Base-by-base conservation (phyloP, 1,139 yeast genomes). In the Taphrina pruni region DNA sequence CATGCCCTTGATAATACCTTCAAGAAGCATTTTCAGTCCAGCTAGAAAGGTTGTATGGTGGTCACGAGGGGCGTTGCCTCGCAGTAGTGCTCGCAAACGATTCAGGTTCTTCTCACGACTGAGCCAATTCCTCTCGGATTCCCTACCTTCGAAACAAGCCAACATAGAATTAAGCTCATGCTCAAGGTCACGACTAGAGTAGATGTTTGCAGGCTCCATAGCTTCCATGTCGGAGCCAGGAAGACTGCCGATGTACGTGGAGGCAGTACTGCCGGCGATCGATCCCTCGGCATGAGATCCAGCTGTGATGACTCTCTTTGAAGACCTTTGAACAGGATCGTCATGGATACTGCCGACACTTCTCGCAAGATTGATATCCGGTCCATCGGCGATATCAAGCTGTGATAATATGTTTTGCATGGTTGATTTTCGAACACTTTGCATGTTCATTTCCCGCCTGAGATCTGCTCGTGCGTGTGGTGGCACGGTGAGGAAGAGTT, bases 91-190 rank as follows among this genome's bases (percentile, higher is more conserved):
- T 70, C 97, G 82, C 51, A 91, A 76, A 66, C 82, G 83, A 1
- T 84, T 75, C 1, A 92, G 83, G 69, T 80, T 81, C 70, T 83
- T 83, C 74, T 93, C 97, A 75, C 99, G 83, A 0, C 76, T 75
- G 36, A 82, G 79, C 99, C 99, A 94, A 76, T 94, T 94, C 71
- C 83, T 83, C 76, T 95, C 99, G 0, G 96, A 88, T 77, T 95
- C 99, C 74, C 88, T 91, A 1, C 87, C 88, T n/a, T 83, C 84
- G 75, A 94, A 90, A 17, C 78, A 77, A 0, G 78, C 71, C 14
- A 78, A 66, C 74, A 84, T 74, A 3, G 75, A 73, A 41, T 80
- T 83, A 32, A 85, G 72, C 48, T 81, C 80, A 32, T 76, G 76
- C 17, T 75, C 72, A 20, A 86, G 72, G 3, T 78, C 79, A 2